A percentile compares a stretch with the other conserved stretches of the same genome.
phyloP scores from a whole-genome alignment of 2,329 filamentous ascomycete genomes.

The Pleomassaria siparia region DNA sequence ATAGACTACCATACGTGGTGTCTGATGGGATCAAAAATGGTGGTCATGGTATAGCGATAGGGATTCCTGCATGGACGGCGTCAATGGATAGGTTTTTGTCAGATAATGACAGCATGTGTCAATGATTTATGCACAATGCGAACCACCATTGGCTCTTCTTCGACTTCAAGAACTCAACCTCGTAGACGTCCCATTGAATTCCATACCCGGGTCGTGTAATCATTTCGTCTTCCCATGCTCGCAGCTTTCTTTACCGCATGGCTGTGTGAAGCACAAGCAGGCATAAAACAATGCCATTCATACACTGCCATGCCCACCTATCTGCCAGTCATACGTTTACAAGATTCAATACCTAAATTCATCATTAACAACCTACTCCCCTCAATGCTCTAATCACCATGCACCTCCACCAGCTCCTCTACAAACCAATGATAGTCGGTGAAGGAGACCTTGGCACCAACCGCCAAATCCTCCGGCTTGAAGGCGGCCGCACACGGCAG shows the following conservation, averaged over 20 bases:
- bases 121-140: constrained; percentile 41
- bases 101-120: constrained; percentile 39
- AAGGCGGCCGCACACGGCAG: constrained; percentile 45
- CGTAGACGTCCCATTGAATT: too few relatives aligned
- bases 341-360: background rate
- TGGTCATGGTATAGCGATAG: constrained; percentile 30
- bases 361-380: background rate
- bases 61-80: constrained; percentile 41
- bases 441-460: constrained; percentile 35
- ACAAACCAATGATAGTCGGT: constrained; percentile 42
- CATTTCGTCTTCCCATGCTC: too few relatives aligned
- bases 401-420: constrained; percentile 39
- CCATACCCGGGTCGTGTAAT: too few relatives aligned
- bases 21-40: constrained; percentile 36
- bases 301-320: too few relatives aligned
- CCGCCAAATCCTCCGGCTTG: constrained; percentile 26
- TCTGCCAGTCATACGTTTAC: too few relatives aligned
- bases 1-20: constrained; percentile 54
- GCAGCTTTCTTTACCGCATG: too few relatives aligned
- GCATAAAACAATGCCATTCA: too few relatives aligned
- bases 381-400: too few relatives aligned
- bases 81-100: constrained; percentile 40
- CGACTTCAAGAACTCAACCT: too few relatives aligned
- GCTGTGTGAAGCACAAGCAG: too few relatives aligned
- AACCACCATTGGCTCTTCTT: constrained; percentile 26